Conservation (phyloP, 2,329 filamentous ascomycete species). For the Remersonia thermophila region DNA sequence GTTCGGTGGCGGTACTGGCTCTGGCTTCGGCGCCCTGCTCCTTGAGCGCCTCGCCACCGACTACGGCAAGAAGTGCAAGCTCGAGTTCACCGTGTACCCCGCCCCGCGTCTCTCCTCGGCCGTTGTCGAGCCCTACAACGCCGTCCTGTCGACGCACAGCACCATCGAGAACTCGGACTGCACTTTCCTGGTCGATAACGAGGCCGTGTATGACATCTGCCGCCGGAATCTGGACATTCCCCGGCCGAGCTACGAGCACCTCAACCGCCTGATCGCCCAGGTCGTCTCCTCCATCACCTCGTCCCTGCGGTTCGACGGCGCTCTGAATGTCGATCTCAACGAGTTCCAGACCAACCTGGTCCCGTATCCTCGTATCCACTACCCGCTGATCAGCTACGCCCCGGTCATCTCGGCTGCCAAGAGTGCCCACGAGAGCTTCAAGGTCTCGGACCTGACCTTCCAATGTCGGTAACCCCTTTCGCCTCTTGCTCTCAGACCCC, state of each 20-base stretch:
- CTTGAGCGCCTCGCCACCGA: slow-evolving; percentile 62
- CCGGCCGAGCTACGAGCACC: slow-evolving; percentile 56
- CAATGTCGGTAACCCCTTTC: slow-evolving; percentile 42
- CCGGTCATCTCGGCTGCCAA: slow-evolving; percentile 60
- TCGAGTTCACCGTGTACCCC: slow-evolving; percentile 62
- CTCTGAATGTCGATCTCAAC: slow-evolving; percentile 62
- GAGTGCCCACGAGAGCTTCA: slow-evolving; percentile 79
- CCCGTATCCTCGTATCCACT: slow-evolving; percentile 62
- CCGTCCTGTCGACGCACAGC: slow-evolving; percentile 61
- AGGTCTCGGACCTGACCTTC: slow-evolving; percentile 64
- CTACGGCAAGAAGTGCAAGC: slow-evolving; percentile 67
- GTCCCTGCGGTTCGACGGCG: slow-evolving; percentile 59
- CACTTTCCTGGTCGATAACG: slow-evolving; percentile 65
- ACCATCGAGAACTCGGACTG: slow-evolving; percentile 69
- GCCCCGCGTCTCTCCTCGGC: slow-evolving; percentile 57
- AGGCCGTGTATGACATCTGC: slow-evolving; percentile 66
- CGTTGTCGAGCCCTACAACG: slow-evolving; percentile 64
- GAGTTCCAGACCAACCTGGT: slow-evolving; percentile 70
- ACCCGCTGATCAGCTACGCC: slow-evolving; percentile 60
- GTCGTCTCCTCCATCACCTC: slow-evolving; percentile 65
- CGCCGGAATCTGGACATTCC: slow-evolving; percentile 58
- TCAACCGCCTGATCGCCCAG: slow-evolving; percentile 62
- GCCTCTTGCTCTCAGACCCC: neutral
- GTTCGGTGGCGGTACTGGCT: slow-evolving; percentile 60
- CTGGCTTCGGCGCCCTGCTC: slow-evolving; percentile 59